Base-by-base conservation (phyloP, 1,139 yeast species). In the Yamadazyma sp. region DNA sequence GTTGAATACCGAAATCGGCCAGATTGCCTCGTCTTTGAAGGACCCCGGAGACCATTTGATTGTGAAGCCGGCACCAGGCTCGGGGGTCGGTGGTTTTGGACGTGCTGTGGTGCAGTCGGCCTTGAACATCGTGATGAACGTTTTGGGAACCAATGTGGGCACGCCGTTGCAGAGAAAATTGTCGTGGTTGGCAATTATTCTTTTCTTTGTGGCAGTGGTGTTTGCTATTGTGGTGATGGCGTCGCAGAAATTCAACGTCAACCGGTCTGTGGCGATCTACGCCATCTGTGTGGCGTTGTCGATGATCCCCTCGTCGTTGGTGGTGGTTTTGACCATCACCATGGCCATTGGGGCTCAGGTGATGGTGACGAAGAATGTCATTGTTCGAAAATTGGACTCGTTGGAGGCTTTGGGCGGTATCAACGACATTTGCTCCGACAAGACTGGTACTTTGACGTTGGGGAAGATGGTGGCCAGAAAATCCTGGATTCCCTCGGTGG, bases 311-410 rank as follows among this genome's bases (percentile, higher is more conserved):
- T 85, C 90, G 3, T 81, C 90, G 1, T 70, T 86, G 50, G 82
- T 85, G 42, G 94, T 85, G 29, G 94, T 86, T 16, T 73, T 86
- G 44, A 85, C 94, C n/a, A 85, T 86, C 45, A 85, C 94, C 3
- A 85, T 86, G 92, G 90, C 94, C 6, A 82, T 84, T 44, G 94
- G 94, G 17, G 86, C 94, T 27, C 83, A 82, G 50, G 85, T 80
- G 12, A 86, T 86, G 94, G 84, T 81, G 29, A 60, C 64, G 34
- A 75, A 82, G 52, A 69, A 83, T 53, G 94, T 86, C 26, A 81
- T 86, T 60, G 89, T 86, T 15, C 71, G 94, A 53, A 85, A 82
- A 51, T 70, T 86, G 43, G 92, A 85, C 54, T 83, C 94, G 2
- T 69, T 85, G 33, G 94, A 85, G 56, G 89, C 89, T 20, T 68